Evolutionary conservation across 371 early-diverging fungal species (phyloP).

Genomic region (Rhizopus sp.): DNA sequence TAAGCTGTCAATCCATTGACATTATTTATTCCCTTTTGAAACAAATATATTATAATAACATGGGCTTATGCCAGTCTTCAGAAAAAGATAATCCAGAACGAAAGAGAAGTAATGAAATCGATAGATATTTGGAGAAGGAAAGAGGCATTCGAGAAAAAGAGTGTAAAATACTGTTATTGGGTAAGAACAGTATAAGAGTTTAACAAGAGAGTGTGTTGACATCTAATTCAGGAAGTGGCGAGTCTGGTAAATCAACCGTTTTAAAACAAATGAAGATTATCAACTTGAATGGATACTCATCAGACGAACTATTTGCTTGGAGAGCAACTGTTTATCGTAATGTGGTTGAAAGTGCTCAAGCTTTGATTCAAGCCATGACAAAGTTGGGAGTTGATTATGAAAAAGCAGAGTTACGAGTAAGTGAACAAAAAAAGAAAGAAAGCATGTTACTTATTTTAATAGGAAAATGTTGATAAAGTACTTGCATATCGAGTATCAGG

Average conservation of each 20-base stretch:
- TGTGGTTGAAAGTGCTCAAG: slow-evolving; percentile 72
- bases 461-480: slow-evolving; percentile 13
- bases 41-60: slow-evolving; percentile 21
- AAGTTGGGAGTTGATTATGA: slow-evolving; percentile 16
- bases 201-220: not conserved
- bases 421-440: not conserved
- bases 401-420: not conserved
- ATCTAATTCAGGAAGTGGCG: slow-evolving; percentile 69
- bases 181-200: slow-evolving; percentile 32
- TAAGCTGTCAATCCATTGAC: not conserved
- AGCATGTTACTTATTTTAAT: not conserved
- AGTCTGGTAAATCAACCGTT: slow-evolving; percentile 91
- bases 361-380: slow-evolving; percentile 62
- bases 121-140: slow-evolving; percentile 63
- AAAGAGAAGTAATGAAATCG: slow-evolving; percentile 63
- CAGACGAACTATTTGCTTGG: slow-evolving; percentile 76
- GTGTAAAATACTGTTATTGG: slow-evolving; percentile 72
- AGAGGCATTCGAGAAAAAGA: slow-evolving; percentile 56
- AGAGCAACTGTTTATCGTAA: slow-evolving; percentile 78
- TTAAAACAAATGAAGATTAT: slow-evolving; percentile 95
- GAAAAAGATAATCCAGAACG: slow-evolving; percentile 59
- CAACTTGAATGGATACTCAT: slow-evolving; percentile 84
- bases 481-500: slow-evolving; percentile 27
- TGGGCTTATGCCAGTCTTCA: slow-evolving; percentile 70
- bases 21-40: not conserved